Percentiles rank a stretch among this genome's conserved stretches.
These are phyloP conservation scores for Tephrocybe sp. DNA, from an alignment of 768 basidiomycete genomes.

Conservation along the genomic window DNA sequence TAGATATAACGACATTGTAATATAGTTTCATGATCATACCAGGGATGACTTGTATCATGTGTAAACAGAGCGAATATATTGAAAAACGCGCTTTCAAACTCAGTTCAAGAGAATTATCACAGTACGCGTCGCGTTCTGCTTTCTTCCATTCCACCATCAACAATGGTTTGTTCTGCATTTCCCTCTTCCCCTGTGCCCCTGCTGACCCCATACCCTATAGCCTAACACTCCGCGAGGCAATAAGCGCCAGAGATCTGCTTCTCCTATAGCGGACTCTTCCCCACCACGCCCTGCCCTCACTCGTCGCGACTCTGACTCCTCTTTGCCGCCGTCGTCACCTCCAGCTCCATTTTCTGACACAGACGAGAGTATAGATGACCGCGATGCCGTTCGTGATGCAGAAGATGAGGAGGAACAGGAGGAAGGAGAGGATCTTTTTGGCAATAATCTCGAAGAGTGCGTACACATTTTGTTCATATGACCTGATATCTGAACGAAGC, in stretches of 20 bases:
- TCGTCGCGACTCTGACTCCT: conserved; percentile 65
- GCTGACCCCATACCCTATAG: neutral
- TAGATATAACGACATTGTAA: neutral
- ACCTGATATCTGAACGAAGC: conserved; percentile 12
- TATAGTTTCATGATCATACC: neutral
- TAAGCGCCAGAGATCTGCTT: conserved; percentile 65
- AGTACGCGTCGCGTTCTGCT: conserved; percentile 46
- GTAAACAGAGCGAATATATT: neutral
- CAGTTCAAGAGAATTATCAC: conserved; percentile 27
- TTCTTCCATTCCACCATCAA: conserved; percentile 14
- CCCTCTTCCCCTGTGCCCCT: conserved; percentile 3
- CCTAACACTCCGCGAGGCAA: conserved; percentile 42
- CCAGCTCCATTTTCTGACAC: conserved; percentile 85
- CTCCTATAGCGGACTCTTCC: conserved; percentile 51
- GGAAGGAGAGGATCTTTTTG: conserved; percentile 95
- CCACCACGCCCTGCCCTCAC: conserved; percentile 42
- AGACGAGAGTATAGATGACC: conserved; percentile 75
- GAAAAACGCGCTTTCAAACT: conserved; percentile 41
- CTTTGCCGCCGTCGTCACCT: conserved; percentile 85
- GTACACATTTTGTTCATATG: conserved; percentile 20
- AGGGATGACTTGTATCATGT: neutral
- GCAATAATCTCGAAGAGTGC: conserved; percentile 72
- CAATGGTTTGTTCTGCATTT: conserved; percentile 35
- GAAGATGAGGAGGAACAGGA: conserved; percentile 74
- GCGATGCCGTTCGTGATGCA: conserved; percentile 63